These are phyloP conservation scores for Cornus kousa DNA, from an alignment of 148 eudicot species.

Conservation along the genomic window DNA sequence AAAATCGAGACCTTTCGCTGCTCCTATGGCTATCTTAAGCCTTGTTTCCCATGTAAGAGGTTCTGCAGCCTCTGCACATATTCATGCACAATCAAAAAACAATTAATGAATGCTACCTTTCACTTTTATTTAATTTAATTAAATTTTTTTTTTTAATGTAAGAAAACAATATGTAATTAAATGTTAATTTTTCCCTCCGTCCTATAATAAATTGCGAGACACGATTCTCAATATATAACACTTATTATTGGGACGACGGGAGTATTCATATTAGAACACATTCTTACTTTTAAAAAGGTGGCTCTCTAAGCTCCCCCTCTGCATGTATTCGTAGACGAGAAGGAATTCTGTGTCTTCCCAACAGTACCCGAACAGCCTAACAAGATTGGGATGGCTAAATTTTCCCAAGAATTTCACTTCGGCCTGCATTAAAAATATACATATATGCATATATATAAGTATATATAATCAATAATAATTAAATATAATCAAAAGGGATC, in stretches of 20 bases:
- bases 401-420: constrained; percentile 63
- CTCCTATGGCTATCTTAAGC: constrained; percentile 69
- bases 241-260: too few species aligned
- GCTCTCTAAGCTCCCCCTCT: constrained; percentile 54
- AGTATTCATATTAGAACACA: too few species aligned
- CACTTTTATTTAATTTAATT: too few species aligned
- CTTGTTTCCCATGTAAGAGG: constrained; percentile 63
- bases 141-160: too few species aligned
- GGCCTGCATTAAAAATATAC: constrained; percentile 25
- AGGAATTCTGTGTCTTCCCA: constrained; percentile 50
- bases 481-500: too few species aligned
- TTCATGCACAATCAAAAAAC: too few species aligned
- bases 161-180: too few species aligned
- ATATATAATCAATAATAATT: too few species aligned
- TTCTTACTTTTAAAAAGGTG: constrained; percentile 61
- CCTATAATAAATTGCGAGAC: too few species aligned
- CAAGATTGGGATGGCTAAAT: constrained; percentile 57
- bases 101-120: background rate
- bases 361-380: constrained; percentile 53
- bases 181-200: background rate
- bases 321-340: constrained; percentile 61
- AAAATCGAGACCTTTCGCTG: constrained; percentile 74
- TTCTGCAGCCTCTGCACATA: constrained; percentile 44
- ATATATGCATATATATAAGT: too few species aligned
- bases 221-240: too few species aligned